A percentile compares a stretch with the other conserved stretches of the same genome.
phyloP scores from a whole-genome alignment of 805 yeast genomes.

The Hanseniaspora nectarophila region DNA sequence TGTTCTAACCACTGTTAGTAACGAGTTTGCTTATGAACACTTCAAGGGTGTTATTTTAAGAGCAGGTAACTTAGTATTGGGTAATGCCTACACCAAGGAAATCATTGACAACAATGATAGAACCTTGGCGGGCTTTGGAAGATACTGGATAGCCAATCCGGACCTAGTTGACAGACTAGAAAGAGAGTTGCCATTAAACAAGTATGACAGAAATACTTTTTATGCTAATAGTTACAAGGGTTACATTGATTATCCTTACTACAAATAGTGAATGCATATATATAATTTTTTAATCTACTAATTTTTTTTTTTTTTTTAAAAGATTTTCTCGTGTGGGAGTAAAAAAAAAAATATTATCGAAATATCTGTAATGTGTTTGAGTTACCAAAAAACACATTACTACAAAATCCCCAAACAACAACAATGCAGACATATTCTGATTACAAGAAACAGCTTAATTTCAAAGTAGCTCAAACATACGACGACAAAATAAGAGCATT shows the following conservation, averaged over 20 bases:
- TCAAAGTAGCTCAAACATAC: constrained; percentile 8
- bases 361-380: too few species aligned
- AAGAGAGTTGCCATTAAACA: constrained; percentile 31
- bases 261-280: constrained; percentile 10
- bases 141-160: constrained; percentile 44
- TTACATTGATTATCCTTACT: constrained; percentile 35
- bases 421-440: constrained; percentile 5
- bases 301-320: too few species aligned
- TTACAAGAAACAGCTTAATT: constrained; percentile 7
- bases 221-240: constrained; percentile 33
- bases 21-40: constrained; percentile 32
- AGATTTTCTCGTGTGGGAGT: too few species aligned
- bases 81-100: constrained; percentile 22
- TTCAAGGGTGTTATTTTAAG: constrained; percentile 38
- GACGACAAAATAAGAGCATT: constrained; percentile 8
- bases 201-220: constrained; percentile 40
- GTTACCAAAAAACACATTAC: not conserved
- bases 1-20: constrained; percentile 25
- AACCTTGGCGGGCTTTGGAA: constrained; percentile 37
- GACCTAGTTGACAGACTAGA: constrained; percentile 39
- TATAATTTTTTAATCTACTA: too few species aligned
- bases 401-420: too few species aligned
- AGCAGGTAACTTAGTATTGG: constrained; percentile 30
- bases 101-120: constrained; percentile 30
- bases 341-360: too few species aligned